phyloP scores from a whole-genome alignment of 2,329 filamentous ascomycete species.

The Arthrinium phaeospermum region DNA sequence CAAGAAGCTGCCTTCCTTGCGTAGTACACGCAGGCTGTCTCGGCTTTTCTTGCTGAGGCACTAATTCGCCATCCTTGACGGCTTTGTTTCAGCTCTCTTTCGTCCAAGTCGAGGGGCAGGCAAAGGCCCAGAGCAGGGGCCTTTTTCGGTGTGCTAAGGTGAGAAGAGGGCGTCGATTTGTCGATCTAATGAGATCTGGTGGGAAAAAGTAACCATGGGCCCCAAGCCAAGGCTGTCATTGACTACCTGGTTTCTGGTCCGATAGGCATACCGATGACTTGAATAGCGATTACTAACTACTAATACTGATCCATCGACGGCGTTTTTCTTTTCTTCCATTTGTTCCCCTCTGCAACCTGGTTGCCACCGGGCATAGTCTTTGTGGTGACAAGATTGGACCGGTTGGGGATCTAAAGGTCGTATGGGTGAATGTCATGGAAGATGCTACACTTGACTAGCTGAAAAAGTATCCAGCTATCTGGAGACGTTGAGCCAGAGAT shows the following conservation, averaged over 20 bases:
- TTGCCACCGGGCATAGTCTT: neutral
- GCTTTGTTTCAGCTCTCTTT: slow-evolving; percentile 1
- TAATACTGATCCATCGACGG: neutral
- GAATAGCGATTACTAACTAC: neutral
- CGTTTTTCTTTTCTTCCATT: neutral
- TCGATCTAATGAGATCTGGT: neutral
- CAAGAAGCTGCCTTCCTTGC: neutral
- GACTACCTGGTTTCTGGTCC: neutral
- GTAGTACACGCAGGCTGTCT: neutral
- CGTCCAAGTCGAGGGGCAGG: neutral
- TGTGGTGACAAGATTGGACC: neutral
- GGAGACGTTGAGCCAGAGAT: neutral
- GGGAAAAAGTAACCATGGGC: neutral
- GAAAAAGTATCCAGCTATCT: neutral
- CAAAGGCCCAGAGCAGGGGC: neutral
- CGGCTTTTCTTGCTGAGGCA: neutral
- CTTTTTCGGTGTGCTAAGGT: neutral
- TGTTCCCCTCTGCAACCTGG: neutral
- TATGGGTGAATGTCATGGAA: neutral
- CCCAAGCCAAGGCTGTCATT: neutral
- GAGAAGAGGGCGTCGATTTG: neutral
- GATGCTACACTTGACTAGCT: neutral
- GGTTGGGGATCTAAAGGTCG: neutral
- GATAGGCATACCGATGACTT: neutral
- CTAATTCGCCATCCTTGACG: neutral